Evolutionary conservation across 2,329 filamentous ascomycete species (phyloP), one percentile per base, ranked within the genome.

Genomic region (Neonectria hederae): DNA sequence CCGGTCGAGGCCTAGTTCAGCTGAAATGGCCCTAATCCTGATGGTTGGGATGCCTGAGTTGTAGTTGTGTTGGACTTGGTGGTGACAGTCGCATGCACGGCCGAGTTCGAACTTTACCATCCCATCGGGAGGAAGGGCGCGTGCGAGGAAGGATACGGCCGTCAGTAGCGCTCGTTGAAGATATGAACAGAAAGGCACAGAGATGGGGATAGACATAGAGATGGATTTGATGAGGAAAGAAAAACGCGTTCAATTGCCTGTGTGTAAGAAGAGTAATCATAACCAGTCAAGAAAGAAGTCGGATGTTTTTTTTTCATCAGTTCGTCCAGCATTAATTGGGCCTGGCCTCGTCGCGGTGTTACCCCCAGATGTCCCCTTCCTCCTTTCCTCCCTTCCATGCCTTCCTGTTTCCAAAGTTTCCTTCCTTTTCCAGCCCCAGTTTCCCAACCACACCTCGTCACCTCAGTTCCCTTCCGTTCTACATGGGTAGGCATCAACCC

Each of bases 101-200:
- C 24, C 19, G 46, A 26, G 9, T n/a, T 30, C 7, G n/a, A 21
- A 30, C 8, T 51, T 56, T 69, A 70, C 68, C 68, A 69, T 67
- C 62, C 54, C 49, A 69, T 62, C 49, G 63, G 63, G 48, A 63
- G 30, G 21, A 38, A n/a, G 40, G 55, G 53, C 40, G 17, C 48
- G 42, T 40, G 26, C 48, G 26, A 32, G 10, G 10, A 30, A 32
- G 43, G n/a, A 51, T 8, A 5, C n/a, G 11, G 7, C 5, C 26
- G 48, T 30, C 28, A 10, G 5, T 49, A 10, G 45, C 26, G 17
- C 26, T 14, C 5, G 43, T 14, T 49, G 48, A 51, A 6, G 28
- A 32, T n/a, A 30, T 11, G 48, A 51, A 7, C 21, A 53, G 21
- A 53, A n/a, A 40, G 22, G 28, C 51, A 38, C 11, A 5, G n/a